Evolutionary conservation across 768 basidiomycete species (phyloP), one percentile per base, ranked within the genome.

Genomic region (Daedaleopsis nitida): DNA sequence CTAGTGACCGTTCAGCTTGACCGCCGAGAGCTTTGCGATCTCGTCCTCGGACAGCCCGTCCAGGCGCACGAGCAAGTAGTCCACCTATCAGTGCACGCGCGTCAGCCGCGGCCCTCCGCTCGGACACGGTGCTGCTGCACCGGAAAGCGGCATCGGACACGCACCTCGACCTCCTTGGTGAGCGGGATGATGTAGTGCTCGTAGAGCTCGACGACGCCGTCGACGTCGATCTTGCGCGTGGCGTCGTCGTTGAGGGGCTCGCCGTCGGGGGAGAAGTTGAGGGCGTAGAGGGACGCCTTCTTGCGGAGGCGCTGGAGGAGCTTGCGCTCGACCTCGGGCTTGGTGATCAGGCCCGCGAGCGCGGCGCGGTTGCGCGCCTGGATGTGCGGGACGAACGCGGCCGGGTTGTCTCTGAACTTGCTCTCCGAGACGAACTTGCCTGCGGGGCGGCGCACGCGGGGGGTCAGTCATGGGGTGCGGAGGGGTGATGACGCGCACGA

Each of bases 391-490:
- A 99, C 83, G 75, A 98, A 99, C 11, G 87, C 86, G 38, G 88
- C 79, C 19, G 97, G 96, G 62, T 92, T 80, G 34, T 86, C 83
- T n/a, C 82, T 72, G 79, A 99, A 99, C 73, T 99, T 99, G 27
- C 92, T 92, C 76, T 99, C 97, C 5, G 96, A 94, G 6, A 99
- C 97, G 73, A 99, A 99, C 81, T 98, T 98, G 59, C 97, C 96
- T 99, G 64, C 19, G 19, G 47, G n/a, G 21, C 13, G 47, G n/a
- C 38, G 19, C 24, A 35, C 34, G 3, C 21, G 34, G 24, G 48
- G 32, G 60, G 54, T 67, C 38, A 59, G 65, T 48, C 27, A 7
- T 32, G 27, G 27, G 3, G 27, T 7, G 27, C 27, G 27, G 27
- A 32, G 27, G 27, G n/a, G 27, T 7, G 27, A 32, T 3, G 27